These are phyloP conservation scores for Ustulina deusta DNA, from an alignment of 2,329 filamentous ascomycete species.

Conservation along the genomic window DNA sequence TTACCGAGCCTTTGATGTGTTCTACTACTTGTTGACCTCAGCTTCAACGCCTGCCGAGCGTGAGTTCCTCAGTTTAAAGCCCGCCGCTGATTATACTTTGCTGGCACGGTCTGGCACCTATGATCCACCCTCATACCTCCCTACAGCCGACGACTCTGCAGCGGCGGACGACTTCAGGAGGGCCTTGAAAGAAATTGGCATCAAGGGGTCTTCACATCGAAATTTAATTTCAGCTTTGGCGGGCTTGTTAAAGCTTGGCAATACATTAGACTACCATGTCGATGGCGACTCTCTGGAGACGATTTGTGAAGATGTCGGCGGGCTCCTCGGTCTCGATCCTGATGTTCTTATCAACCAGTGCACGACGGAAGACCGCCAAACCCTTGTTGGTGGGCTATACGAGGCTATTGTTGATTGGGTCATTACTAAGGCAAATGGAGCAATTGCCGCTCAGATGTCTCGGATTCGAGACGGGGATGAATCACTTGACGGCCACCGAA, in stretches of 20 bases:
- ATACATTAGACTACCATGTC: constrained; percentile 85
- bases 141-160: constrained; percentile 91
- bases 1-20: constrained; percentile 94
- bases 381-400: constrained; percentile 87
- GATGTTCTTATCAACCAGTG: constrained; percentile 83
- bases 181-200: constrained; percentile 89
- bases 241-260: constrained; percentile 89
- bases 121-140: constrained; percentile 85
- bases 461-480: constrained; percentile 74
- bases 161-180: constrained; percentile 92
- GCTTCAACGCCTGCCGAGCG: constrained; percentile 88
- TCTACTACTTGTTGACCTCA: constrained; percentile 96
- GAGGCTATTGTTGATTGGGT: constrained; percentile 97
- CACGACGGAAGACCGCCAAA: constrained; percentile 84
- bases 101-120: constrained; percentile 88
- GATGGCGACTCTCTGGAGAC: constrained; percentile 88
- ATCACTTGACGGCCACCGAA: constrained; percentile 73
- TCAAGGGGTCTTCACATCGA: constrained; percentile 85
- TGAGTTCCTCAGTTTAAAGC: constrained; percentile 86
- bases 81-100: constrained; percentile 80
- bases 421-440: constrained; percentile 85
- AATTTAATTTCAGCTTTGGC: constrained; percentile 88
- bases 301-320: constrained; percentile 89
- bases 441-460: constrained; percentile 81
- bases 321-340: constrained; percentile 86